Evolutionary conservation across 805 yeast species (phyloP), one percentile per base, ranked within the genome.

Genomic region (Saccharomycopsis fodiens): DNA sequence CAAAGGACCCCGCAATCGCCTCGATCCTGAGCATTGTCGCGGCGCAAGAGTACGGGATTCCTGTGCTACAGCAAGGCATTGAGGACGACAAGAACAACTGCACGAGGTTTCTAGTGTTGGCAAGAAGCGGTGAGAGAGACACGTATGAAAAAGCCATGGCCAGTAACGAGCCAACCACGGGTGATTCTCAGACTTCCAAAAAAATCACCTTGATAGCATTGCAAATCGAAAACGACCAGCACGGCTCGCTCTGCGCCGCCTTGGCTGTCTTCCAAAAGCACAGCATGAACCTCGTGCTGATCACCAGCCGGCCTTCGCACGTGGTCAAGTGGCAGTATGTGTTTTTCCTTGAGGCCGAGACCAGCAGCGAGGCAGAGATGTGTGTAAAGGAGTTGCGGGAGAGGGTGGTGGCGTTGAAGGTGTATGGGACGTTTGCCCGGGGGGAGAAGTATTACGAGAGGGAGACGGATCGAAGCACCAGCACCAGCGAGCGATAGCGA

Each of bases 71-170:
- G 20, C 55, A 64, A 4, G 73, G 75, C 48, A 74, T 93, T 41
- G 93, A 89, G 57, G 95, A 91, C 59, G 69, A 68, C 48, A 61
- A 68, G 27, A 79, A 77, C 21, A 91, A 91, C 60, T 85, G 95
- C 3, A 91, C 98, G 1, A 67, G 97, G 52, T 91, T 93, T 59
- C 64, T 93, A 42, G 72, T 86, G 0, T 63, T 89, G 36, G 79
- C 83, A 29, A n/a, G n/a, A n/a, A 10, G 29, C 29, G 6, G 10
- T 6, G 64, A 67, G 41, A 58, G 54, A 47, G 57, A 53, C 4
- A 40, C 47, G 13, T 39, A 52, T 2, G 50, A 48, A 3, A 19
- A 43, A 36, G 36, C 50, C 53, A 20, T 60, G 59, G 6, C 39
- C 38, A 12, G 30, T 31, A 35, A 42, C 42, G 38, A 32, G 16